phyloP scores from a whole-genome alignment of 805 yeast species.

The Candida khao-thaluensis region DNA sequence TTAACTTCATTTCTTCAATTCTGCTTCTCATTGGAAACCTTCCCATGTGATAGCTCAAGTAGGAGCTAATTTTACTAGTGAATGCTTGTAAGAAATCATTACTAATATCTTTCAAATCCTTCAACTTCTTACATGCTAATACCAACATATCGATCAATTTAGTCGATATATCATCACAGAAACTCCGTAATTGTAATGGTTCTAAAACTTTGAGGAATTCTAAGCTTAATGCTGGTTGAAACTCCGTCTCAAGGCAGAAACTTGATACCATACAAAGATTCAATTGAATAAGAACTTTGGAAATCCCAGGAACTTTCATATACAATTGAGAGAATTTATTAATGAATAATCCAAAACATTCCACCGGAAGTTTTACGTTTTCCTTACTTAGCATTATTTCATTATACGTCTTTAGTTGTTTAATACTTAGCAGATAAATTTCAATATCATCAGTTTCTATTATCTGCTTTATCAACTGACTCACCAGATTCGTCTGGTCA shows the following conservation, averaged over 20 bases:
- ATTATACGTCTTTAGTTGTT: constrained; percentile 20
- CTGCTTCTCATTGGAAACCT: constrained; percentile 29
- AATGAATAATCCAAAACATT: constrained; percentile 19
- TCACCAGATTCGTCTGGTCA: constrained; percentile 30
- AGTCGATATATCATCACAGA: constrained; percentile 6
- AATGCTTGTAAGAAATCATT: not conserved
- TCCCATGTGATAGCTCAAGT: constrained; percentile 34
- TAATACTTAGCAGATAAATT: constrained; percentile 22
- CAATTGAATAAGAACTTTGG: constrained; percentile 18
- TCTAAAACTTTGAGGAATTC: not conserved
- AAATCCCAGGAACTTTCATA: constrained; percentile 17
- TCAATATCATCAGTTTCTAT: constrained; percentile 22
- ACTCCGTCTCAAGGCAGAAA: constrained; percentile 4
- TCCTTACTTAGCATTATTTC: constrained; percentile 16
- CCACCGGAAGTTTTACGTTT: constrained; percentile 18
- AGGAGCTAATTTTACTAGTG: constrained; percentile 6
- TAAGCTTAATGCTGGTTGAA: not conserved
- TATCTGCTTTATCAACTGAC: constrained; percentile 25
- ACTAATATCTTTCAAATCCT: not conserved
- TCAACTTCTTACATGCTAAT: constrained; percentile 1
- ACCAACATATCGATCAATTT: constrained; percentile 3
- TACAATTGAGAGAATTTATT: constrained; percentile 14
- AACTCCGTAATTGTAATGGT: constrained; percentile 2
- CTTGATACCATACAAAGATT: constrained; percentile 8
- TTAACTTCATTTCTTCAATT: constrained; percentile 22